phyloP scores from a whole-genome alignment of 495 filamentous ascomycete genomes.

The Cercophora scortea region DNA sequence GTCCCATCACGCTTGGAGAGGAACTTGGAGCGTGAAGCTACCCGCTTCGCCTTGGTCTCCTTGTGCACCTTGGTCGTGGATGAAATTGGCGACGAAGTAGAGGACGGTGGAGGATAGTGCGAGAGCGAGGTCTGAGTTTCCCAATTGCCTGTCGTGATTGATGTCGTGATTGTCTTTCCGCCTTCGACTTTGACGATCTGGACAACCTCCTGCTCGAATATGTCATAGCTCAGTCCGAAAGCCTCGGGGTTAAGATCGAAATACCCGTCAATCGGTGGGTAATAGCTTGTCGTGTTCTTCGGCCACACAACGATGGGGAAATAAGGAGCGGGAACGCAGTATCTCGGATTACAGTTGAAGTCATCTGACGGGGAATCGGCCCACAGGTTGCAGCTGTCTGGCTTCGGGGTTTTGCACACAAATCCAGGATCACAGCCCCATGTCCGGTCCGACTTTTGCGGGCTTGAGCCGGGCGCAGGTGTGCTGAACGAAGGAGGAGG shows the following conservation, averaged over 20 bases:
- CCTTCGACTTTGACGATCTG: constrained; percentile 8
- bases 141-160: constrained; percentile 36
- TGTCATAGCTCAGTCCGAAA: constrained; percentile 56
- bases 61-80: no score
- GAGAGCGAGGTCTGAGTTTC: constrained; percentile 34
- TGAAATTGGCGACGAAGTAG: background rate
- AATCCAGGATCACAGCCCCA: constrained; percentile 59
- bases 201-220: constrained; percentile 38
- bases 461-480: background rate
- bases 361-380: constrained; percentile 40
- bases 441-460: constrained; percentile 23
- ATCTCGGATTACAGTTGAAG: constrained; percentile 46
- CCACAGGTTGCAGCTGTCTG: constrained; percentile 45
- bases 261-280: constrained; percentile 47
- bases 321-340: constrained; percentile 44
- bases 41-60: background rate
- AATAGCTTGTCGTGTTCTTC: constrained; percentile 35
- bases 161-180: constrained; percentile 21
- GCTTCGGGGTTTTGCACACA: constrained; percentile 47
- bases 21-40: background rate
- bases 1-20: constrained; percentile 29
- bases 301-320: constrained; percentile 34
- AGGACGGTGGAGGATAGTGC: constrained; percentile 22
- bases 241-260: constrained; percentile 55
- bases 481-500: constrained; percentile 6